Base-by-base conservation (phyloP, 2,329 filamentous ascomycete genomes). In the Exophiala phaeomuriformis region DNA sequence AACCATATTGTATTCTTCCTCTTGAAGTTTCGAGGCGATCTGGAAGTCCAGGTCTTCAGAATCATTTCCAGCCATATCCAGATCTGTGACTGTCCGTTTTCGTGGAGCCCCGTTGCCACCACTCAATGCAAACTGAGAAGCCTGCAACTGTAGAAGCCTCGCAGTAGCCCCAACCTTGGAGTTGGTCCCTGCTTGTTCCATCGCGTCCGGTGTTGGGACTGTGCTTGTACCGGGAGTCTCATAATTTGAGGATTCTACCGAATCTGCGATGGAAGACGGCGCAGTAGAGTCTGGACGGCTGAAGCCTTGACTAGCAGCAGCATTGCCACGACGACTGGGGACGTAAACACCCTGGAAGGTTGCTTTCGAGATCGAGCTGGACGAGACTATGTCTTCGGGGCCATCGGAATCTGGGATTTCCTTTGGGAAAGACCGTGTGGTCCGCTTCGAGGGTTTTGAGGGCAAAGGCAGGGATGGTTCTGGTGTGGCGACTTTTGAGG, bases 171-270 rank as follows among this genome's bases (percentile, higher is more conserved):
- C 71, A n/a, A 75, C 64, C 31, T 46, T 59, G 19, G 52, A 12
- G 30, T 54, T 58, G 12, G 49, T 36, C 27, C 36, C 32, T n/a
- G 12, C 33, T 3, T 49, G 45, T 28, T 72, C 70, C 27, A 71
- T 74, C 1, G 36, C 35, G 31, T 37, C 49, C 3, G 80, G 81
- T 6, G 81, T 84, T 12, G 71, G 73, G 44, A 73, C 70, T 50
- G 76, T 72, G 66, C 80, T 84, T 19, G 83, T 86, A 36, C 73
- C 78, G 3, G 82, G 82, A 2, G 83, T 86, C 54, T 80, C 81
- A 62, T 77, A 78, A 12, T 75, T 77, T 36, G 71, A 70, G 50
- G 73, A 72, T 49, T 72, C 65, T 31, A 68, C 67, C 6, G 66
- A 66, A 33, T 69, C 68, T 4, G 69, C 68, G 31, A 66, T 59